Evolutionary conservation across 495 filamentous ascomycete genomes (phyloP), one percentile per base, ranked within the genome.

Genomic region (Lophium mytilinum): DNA sequence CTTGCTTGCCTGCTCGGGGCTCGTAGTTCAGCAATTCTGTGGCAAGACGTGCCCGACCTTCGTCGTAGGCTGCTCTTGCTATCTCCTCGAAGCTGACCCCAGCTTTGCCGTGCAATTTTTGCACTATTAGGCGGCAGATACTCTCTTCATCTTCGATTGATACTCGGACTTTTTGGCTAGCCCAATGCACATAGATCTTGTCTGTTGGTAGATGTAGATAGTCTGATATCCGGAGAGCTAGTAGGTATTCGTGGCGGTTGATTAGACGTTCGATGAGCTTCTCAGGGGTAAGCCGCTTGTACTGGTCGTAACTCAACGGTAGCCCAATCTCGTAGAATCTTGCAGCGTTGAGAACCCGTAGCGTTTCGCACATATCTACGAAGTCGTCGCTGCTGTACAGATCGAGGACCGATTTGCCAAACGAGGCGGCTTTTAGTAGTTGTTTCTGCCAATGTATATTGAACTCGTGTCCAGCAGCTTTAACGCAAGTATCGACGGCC

Each of bases 331-430:
- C 84, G 64, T 89, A 96, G 68, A 87, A 95, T 46, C 93, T 80
- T 4, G 90, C 84, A 14, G 94, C 92, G 65, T 95, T 96, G 34
- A 98, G 78, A 3, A 98, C 90, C 47, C 93, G 85, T 15, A 97
- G 73, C 10, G 86, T 91, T 71, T 98, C 93, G 61, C 89, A 95
- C 89, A 96, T 96, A 55, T 96, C 90, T 30, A 98, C 94, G 69
- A 97, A 98, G 55, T 97, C 92, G 61, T 98, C 93, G 66, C 88
- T 94, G 71, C 88, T 94, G 72, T 97, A 98, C 33, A 97, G 82
- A 62, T 96, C 93, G 1, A 96, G 79, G 0, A 96, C 92, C 0
- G 93, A 97, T 69, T 98, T 98, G 11, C 93, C 93, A 69, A 96
- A 96, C 0, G 90, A 95, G 0, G 93, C 93, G 4, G 94, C 93